Evolutionary conservation across 169 alveolate genomes (phyloP), one percentile per base, ranked within the genome.

Genomic region (Plasmodium knowlesi): DNA sequence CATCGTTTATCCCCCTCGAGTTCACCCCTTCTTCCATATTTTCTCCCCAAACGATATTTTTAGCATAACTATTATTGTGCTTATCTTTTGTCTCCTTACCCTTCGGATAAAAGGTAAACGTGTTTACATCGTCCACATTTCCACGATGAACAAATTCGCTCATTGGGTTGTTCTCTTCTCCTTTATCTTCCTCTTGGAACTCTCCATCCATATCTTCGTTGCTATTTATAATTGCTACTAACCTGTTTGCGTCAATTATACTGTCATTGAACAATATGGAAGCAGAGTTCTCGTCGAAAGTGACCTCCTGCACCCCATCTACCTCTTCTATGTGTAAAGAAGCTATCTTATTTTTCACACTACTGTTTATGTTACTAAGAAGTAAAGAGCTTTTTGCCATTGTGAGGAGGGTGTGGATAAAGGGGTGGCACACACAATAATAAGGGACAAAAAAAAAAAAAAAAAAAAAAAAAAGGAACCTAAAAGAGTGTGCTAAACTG

Each of bases 181-280:
- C 28, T 37, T 39, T 22, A 25, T 71, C 61, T 78, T 88, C 84
- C 50, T 88, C 72, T 78, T 32, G 28, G 81, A 88, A 78, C 10
- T 43, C 28, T n/a, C 94, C 94, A 76, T 88, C 70, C 78, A 88
- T 76, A 88, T 61, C 76, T 25, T 61, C 3, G n/a, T 67, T 22
- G 37, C 50, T 37, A 30, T 88, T 54, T 46, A 88, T 76, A 57
- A 25, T 19, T 39, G 61, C 82, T 22, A 88, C 61, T 57, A 88
- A 61, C 3, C 34, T 25, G 46, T 53, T n/a, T 5, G 74, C 70
- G 57, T 78, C 82, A 9, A 78, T 16, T 34, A 78, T 32, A 78
- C 34, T 76, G 39, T 34, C 34, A n/a, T 88, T 57, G 70, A 76
- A 88, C 16, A 16, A 78, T 76, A 88, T 88, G 34, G 76, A 22